Percentiles rank a stretch among this genome's conserved stretches.
These are phyloP conservation scores for Torulaspora globosa DNA, from an alignment of 1,139 yeast genomes.

Conservation along the genomic window DNA sequence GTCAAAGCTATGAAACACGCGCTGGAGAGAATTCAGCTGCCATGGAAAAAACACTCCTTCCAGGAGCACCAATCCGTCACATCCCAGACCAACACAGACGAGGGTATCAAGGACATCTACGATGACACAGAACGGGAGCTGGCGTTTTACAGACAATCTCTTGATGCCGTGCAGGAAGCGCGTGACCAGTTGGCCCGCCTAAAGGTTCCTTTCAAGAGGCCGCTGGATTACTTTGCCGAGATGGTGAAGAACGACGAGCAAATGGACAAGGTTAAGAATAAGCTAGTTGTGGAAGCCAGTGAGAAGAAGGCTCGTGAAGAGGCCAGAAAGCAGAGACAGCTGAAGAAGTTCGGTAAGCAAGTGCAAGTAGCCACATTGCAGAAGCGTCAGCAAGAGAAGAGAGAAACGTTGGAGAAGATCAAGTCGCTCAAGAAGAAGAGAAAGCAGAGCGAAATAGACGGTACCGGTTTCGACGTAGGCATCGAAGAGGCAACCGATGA, in stretches of 20 bases:
- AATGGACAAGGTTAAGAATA: conserved; percentile 87
- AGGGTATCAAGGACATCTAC: conserved; percentile 77
- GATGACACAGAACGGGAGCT: conserved; percentile 90
- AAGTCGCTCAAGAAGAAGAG: conserved; percentile 85
- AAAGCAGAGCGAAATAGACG: conserved; percentile 64
- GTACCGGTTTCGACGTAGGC: conserved; percentile 58
- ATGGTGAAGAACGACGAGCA: conserved; percentile 98
- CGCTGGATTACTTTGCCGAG: conserved; percentile 94
- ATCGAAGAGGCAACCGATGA: conserved; percentile 66
- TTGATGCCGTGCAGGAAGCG: conserved; percentile 75
- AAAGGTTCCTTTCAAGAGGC: conserved; percentile 86
- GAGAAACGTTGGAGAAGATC: conserved; percentile 84
- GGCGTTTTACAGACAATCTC: conserved; percentile 86
- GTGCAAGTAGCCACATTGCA: conserved; percentile 92
- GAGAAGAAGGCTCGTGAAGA: conserved; percentile 90
- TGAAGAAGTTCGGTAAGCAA: conserved; percentile 96
- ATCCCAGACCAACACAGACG: conserved; percentile 55
- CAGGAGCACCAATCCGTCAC: conserved; percentile 78
- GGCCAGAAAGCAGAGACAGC: conserved; percentile 88
- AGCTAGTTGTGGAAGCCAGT: conserved; percentile 79
- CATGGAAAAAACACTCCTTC: conserved; percentile 71
- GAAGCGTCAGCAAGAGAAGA: conserved; percentile 91
- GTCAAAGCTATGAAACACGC: conserved; percentile 65
- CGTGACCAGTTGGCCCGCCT: conserved; percentile 59
- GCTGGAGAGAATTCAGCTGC: conserved; percentile 61